phyloP scores from a whole-genome alignment of 371 early-diverging fungal species.

The Mucor indicus region DNA sequence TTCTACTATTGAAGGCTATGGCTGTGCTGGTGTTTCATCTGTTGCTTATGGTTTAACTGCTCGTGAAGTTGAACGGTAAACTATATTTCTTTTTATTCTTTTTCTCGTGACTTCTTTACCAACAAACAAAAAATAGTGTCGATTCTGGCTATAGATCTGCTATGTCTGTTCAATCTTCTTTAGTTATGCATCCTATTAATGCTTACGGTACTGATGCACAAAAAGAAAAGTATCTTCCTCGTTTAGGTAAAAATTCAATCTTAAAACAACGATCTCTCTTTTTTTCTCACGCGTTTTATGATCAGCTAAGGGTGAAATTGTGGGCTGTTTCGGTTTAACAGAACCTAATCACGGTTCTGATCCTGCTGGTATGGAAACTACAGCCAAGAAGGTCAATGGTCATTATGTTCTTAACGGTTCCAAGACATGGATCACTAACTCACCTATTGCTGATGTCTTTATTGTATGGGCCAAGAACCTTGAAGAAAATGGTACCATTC shows the following conservation, averaged over 20 bases:
- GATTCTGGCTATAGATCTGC: conserved; percentile 97
- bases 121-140: conserved; percentile 53
- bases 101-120: not conserved
- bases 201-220: conserved; percentile 92
- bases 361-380: conserved; percentile 93
- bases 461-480: conserved; percentile 95
- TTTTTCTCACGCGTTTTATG: too few species aligned
- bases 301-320: conserved; percentile 82
- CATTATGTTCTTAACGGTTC: conserved; percentile 84
- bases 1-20: conserved; percentile 94
- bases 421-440: conserved; percentile 99
- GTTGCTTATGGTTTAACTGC: conserved; percentile 97
- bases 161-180: conserved; percentile 97
- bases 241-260: too few species aligned
- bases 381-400: conserved; percentile 74
- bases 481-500: conserved; percentile 82
- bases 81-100: not conserved
- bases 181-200: conserved; percentile 97
- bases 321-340: conserved; percentile 95
- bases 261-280: too few species aligned
- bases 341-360: conserved; percentile 99
- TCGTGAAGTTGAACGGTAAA: conserved; percentile 89
- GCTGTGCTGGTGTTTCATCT: conserved; percentile 95
- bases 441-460: conserved; percentile 97
- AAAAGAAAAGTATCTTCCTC: conserved; percentile 88